Evolutionary conservation across 805 yeast genomes (phyloP).

Genomic region (Wickerhamiella azymoides): DNA sequence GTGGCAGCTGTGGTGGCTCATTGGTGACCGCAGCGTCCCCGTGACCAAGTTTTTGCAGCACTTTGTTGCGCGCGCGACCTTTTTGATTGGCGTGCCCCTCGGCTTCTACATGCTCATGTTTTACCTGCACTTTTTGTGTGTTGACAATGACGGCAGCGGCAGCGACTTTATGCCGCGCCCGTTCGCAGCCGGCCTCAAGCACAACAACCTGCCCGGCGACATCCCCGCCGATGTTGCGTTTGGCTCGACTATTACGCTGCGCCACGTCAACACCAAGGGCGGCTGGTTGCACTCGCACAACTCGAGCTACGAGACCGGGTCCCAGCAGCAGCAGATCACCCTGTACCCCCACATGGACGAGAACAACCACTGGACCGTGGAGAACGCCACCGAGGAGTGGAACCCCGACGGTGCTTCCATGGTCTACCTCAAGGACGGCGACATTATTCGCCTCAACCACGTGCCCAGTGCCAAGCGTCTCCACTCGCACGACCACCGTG

Average conservation of each 20-base stretch:
- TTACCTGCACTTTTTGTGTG: conserved; percentile 39
- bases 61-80: conserved; percentile 28
- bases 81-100: conserved; percentile 41
- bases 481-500: conserved; percentile 58
- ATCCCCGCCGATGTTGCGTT: conserved; percentile 53
- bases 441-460: conserved; percentile 55
- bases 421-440: conserved; percentile 39
- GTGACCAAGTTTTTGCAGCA: conserved; percentile 29
- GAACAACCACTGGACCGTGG: conserved; percentile 75
- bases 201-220: conserved; percentile 27
- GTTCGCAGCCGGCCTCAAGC: conserved; percentile 47
- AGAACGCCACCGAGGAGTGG: conserved; percentile 27
- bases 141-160: conserved; percentile 39
- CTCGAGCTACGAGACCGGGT: conserved; percentile 69
- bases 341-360: conserved; percentile 37
- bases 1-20: conserved; percentile 47
- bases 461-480: conserved; percentile 50
- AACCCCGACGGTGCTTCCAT: conserved; percentile 26
- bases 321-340: conserved; percentile 94
- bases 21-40: conserved; percentile 52
- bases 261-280: conserved; percentile 57
- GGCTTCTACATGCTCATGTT: conserved; percentile 44
- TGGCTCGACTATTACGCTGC: conserved; percentile 59
- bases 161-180: conserved; percentile 50
- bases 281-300: conserved; percentile 75